A percentile compares a stretch with the other conserved stretches of the same genome.
These are phyloP conservation scores for Starmerella stellata DNA, from an alignment of 805 yeast genomes.

Conservation along the genomic window DNA sequence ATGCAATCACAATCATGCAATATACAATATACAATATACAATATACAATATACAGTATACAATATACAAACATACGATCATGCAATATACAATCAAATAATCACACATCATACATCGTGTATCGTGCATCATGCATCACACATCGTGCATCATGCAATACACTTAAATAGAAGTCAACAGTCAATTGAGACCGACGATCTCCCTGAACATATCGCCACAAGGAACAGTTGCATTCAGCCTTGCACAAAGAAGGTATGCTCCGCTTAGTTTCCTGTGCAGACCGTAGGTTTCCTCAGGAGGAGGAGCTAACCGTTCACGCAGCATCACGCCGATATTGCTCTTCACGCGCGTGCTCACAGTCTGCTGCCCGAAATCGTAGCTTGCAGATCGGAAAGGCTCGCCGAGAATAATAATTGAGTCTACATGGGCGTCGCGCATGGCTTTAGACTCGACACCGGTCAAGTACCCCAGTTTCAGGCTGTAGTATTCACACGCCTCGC, in stretches of 20 bases:
- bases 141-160: no score
- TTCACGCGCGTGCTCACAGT: slow-evolving; percentile 89
- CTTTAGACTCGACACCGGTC: slow-evolving; percentile 73
- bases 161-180: neutral
- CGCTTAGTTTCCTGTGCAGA: slow-evolving; percentile 87
- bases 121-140: no score
- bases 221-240: slow-evolving; percentile 68
- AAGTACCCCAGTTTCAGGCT: slow-evolving; percentile 67
- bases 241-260: slow-evolving; percentile 80
- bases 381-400: slow-evolving; percentile 57
- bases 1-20: no score
- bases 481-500: slow-evolving; percentile 41
- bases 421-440: slow-evolving; percentile 82
- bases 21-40: no score
- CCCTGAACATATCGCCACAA: slow-evolving; percentile 55
- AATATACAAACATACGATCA: no score
- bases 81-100: no score
- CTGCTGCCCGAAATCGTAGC: slow-evolving; percentile 62
- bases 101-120: no score
- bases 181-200: slow-evolving; percentile 38
- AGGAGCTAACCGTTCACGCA: slow-evolving; percentile 77
- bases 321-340: slow-evolving; percentile 72
- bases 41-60: no score
- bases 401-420: slow-evolving; percentile 81
- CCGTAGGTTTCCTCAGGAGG: slow-evolving; percentile 98